phyloP scores from a whole-genome alignment of 352 stramenopile genomes.

The Pythium utonaiense region DNA sequence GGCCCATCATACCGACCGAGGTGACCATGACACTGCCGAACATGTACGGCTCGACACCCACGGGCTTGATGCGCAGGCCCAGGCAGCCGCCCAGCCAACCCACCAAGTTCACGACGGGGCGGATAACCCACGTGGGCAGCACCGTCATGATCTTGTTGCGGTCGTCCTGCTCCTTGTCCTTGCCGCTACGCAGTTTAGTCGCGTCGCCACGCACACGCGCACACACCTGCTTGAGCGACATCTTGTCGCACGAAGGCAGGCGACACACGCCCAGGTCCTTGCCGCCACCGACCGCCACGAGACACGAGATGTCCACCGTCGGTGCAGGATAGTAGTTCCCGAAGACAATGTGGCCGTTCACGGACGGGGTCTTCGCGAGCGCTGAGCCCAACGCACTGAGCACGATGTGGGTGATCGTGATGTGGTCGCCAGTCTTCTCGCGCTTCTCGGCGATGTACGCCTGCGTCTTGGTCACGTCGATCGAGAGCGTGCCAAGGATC shows the following conservation, averaged over 20 bases:
- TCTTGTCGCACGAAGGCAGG: conserved; percentile 46
- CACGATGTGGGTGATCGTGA: conserved; percentile 72
- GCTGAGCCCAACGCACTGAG: conserved; percentile 49
- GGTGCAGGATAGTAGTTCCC: conserved; percentile 61
- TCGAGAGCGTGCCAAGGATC: conserved; percentile 64
- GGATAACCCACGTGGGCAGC: conserved; percentile 53
- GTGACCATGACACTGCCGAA: conserved; percentile 73
- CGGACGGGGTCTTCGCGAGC: conserved; percentile 43
- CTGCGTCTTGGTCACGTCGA: conserved; percentile 62
- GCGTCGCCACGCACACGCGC: conserved; percentile 41
- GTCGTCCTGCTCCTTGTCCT: conserved; percentile 57
- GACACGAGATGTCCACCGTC: conserved; percentile 64
- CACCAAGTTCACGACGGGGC: conserved; percentile 50
- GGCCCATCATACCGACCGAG: conserved; percentile 66
- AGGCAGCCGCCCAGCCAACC: conserved; percentile 60
- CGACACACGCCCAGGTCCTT: conserved; percentile 61
- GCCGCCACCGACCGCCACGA: conserved; percentile 51
- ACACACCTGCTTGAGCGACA: conserved; percentile 50
- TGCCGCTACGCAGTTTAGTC: conserved; percentile 44
- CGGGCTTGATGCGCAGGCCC: conserved; percentile 42
- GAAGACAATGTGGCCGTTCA: conserved; percentile 75
- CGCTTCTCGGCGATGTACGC: conserved; percentile 60
- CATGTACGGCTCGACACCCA: conserved; percentile 69
- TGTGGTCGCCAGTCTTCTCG: conserved; percentile 37
- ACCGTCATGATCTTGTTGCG: conserved; percentile 62